Percentiles rank a stretch among this genome's conserved stretches.
Conservation (phyloP, 129 eudicot species). For the Arctium lappa region DNA sequence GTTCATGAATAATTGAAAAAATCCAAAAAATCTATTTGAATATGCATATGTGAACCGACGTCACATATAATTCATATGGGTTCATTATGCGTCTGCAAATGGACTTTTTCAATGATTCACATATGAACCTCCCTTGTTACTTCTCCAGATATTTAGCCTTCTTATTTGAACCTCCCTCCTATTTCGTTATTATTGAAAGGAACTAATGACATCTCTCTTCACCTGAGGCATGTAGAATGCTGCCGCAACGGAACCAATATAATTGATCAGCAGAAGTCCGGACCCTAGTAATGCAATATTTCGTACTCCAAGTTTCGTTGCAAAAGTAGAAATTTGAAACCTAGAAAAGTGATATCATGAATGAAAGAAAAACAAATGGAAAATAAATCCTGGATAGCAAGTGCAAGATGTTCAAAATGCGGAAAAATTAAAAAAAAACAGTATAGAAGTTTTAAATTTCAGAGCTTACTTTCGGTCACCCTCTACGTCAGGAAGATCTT, state of each 20-base stretch:
- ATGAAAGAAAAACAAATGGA: background rate
- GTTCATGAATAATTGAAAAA: too few species aligned
- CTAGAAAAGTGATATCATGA: slow-evolving; percentile 20
- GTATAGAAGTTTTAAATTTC: background rate
- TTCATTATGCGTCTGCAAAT: too few species aligned
- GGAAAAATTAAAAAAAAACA: background rate
- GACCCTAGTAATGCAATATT: slow-evolving; percentile 91
- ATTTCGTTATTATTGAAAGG: background rate
- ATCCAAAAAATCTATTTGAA: too few species aligned
- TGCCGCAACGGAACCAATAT: slow-evolving; percentile 71
- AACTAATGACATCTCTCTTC: background rate
- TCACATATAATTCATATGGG: too few species aligned
- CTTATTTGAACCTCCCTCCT: background rate
- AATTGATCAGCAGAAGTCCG: slow-evolving; percentile 83
- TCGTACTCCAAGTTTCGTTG: slow-evolving; percentile 97
- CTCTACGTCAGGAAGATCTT: slow-evolving; percentile 98
- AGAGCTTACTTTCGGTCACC: slow-evolving; percentile 95
- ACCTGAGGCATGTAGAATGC: slow-evolving; percentile 94
- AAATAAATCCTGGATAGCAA: background rate
- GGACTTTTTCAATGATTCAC: too few species aligned
- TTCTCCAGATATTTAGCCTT: too few species aligned
- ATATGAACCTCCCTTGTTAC: too few species aligned
- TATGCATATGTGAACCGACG: too few species aligned
- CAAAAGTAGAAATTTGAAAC: slow-evolving; percentile 93
- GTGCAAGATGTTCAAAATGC: background rate